phyloP scores from a whole-genome alignment of 257 asterid species.

The Knoxia roxburghii region DNA sequence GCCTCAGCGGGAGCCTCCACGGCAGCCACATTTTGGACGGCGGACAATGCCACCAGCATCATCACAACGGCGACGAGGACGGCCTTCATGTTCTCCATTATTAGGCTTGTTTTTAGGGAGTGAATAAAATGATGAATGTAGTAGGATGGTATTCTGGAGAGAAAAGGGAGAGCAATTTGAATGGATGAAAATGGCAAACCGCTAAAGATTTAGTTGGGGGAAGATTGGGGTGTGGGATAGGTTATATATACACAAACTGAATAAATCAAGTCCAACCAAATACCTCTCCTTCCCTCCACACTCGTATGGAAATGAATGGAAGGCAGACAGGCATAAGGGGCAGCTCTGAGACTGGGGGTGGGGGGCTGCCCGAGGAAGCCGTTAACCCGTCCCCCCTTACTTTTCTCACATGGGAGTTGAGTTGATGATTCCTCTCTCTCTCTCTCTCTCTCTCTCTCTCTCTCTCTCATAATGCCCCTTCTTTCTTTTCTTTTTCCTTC shows the following conservation, averaged over 20 bases:
- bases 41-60: constrained; percentile 26
- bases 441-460: no score
- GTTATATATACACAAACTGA: constrained; percentile 13
- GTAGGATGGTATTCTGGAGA: not conserved
- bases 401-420: not conserved
- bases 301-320: not conserved
- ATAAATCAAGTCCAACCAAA: not conserved
- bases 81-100: constrained; percentile 34
- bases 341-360: constrained; percentile 2
- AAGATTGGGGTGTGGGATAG: not conserved
- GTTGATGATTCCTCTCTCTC: no score
- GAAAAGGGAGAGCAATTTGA: not conserved
- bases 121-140: no score
- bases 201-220: no score
- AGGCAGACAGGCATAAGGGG: constrained; percentile 13
- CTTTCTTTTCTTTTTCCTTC: no score
- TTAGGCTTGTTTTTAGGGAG: no score
- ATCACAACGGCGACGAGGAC: constrained; percentile 26
- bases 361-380: constrained; percentile 32
- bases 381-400: constrained; percentile 10
- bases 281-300: no score
- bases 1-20: constrained; percentile 22
- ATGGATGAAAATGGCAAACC: not conserved
- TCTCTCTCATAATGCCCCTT: no score
- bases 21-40: constrained; percentile 34